phyloP scores from a whole-genome alignment of 108 stramenopile species.

The Nitzschia sp. region DNA sequence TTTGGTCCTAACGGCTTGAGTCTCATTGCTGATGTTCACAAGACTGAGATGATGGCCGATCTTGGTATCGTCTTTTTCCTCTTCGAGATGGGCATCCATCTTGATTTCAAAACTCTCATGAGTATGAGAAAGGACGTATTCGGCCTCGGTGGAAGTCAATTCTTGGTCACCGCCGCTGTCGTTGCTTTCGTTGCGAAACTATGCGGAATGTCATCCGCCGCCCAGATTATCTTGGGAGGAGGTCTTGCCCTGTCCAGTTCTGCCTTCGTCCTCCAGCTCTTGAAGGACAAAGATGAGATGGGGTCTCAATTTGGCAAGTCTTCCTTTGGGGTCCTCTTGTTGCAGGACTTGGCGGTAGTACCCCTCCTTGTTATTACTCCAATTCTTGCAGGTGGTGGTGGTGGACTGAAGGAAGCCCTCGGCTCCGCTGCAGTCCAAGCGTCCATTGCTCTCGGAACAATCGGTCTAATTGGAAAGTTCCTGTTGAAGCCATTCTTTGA shows the following conservation, averaged over 20 bases:
- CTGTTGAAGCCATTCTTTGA: slow-evolving; percentile 80
- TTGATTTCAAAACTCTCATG: slow-evolving; percentile 82
- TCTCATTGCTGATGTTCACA: slow-evolving; percentile 70
- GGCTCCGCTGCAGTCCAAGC: slow-evolving; percentile 77
- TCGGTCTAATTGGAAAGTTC: slow-evolving; percentile 76
- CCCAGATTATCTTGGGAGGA: slow-evolving; percentile 85
- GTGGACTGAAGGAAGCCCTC: slow-evolving; percentile 64
- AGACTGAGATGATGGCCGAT: slow-evolving; percentile 88
- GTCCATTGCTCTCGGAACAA: slow-evolving; percentile 65
- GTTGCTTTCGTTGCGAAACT: slow-evolving; percentile 58
- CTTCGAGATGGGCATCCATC: slow-evolving; percentile 96
- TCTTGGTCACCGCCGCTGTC: slow-evolving; percentile 68
- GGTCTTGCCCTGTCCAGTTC: slow-evolving; percentile 86
- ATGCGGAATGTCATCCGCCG: slow-evolving; percentile 64
- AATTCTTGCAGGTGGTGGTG: slow-evolving; percentile 75
- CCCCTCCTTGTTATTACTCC: slow-evolving; percentile 91
- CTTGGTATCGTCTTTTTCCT: slow-evolving; percentile 95
- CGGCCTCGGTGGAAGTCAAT: slow-evolving; percentile 87
- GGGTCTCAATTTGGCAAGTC: slow-evolving; percentile 83
- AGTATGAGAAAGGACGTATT: slow-evolving; percentile 89
- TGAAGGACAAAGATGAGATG: slow-evolving; percentile 87
- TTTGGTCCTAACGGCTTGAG: slow-evolving; percentile 85
- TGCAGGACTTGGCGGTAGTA: slow-evolving; percentile 93
- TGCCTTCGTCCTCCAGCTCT: slow-evolving; percentile 93
- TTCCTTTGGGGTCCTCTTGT: slow-evolving; percentile 90